phyloP scores from a whole-genome alignment of 805 yeast genomes.

The Huiozyma naganishii region DNA sequence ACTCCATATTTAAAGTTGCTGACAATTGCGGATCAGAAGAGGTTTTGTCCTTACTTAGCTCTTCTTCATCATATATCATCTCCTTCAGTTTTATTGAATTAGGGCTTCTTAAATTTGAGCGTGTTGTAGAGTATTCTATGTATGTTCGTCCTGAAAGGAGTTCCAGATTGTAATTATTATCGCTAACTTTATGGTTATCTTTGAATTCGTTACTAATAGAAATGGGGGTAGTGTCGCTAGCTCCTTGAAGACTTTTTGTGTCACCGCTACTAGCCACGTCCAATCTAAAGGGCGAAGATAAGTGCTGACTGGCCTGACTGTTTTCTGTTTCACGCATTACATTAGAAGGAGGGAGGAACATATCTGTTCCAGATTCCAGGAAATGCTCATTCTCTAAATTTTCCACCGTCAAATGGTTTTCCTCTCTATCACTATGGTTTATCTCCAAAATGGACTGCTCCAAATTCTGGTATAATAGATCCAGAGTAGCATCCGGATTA shows the following conservation, averaged over 20 bases:
- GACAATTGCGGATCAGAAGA: background rate
- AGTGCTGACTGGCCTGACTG: background rate
- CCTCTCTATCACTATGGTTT: background rate
- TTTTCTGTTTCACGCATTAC: background rate
- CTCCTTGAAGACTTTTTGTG: no score
- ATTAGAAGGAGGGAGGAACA: background rate
- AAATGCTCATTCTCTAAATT: background rate
- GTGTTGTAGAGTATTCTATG: background rate
- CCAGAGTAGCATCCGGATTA: constrained; percentile 14
- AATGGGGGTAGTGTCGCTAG: background rate
- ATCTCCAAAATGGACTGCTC: constrained; percentile 3
- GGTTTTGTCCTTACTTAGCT: constrained; percentile 1
- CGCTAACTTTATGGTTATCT: no score
- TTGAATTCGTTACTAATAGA: background rate
- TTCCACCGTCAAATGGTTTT: no score
- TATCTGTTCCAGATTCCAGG: background rate
- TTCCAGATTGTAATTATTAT: no score
- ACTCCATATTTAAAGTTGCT: constrained; percentile 10
- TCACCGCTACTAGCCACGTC: background rate
- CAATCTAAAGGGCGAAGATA: constrained; percentile 2
- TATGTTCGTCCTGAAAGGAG: constrained; percentile 3
- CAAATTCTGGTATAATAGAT: constrained; percentile 12
- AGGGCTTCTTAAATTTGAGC: background rate
- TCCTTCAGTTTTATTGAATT: background rate
- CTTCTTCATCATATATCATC: background rate